phyloP scores from a whole-genome alignment of 768 basidiomycete species.

The Phylloporus sp. region DNA sequence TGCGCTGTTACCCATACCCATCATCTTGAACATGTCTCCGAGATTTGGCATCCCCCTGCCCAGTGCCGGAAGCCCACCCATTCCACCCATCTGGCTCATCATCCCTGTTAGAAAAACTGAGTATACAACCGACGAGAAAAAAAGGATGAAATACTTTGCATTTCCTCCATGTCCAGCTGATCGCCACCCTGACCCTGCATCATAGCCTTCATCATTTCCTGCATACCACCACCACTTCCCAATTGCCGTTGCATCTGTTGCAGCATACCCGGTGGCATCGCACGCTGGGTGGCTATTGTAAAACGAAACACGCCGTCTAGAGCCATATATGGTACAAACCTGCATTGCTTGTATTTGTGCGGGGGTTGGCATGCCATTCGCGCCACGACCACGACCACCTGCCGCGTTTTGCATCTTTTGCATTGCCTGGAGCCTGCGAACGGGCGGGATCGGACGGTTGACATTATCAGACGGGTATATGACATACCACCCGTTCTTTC shows the following conservation, averaged over 20 bases:
- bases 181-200: constrained; percentile 93
- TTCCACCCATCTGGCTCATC: constrained; percentile 78
- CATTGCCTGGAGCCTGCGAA: constrained; percentile 68
- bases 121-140: constrained; percentile 1
- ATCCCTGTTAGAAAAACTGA: constrained; percentile 48
- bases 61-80: constrained; percentile 47
- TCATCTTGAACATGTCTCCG: constrained; percentile 83
- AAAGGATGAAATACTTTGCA: constrained; percentile 62
- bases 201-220: constrained; percentile 98
- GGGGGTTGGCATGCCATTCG: constrained; percentile 85
- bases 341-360: constrained; percentile 94
- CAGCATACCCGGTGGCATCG: constrained; percentile 93
- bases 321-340: constrained; percentile 39
- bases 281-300: constrained; percentile 47
- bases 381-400: constrained; percentile 81
- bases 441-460: constrained; percentile 1
- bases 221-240: constrained; percentile 81
- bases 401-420: constrained; percentile 90
- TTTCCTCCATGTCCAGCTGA: constrained; percentile 88
- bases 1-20: constrained; percentile 65
- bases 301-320: constrained; percentile 3
- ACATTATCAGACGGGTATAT: background rate
- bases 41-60: constrained; percentile 69
- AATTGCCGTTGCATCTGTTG: constrained; percentile 88
- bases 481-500: constrained; percentile 87